A percentile compares a stretch with the other conserved stretches of the same genome.
Evolutionary conservation across 2,329 filamentous ascomycete genomes (phyloP).

Genomic region (Lecanicillium sp.): DNA sequence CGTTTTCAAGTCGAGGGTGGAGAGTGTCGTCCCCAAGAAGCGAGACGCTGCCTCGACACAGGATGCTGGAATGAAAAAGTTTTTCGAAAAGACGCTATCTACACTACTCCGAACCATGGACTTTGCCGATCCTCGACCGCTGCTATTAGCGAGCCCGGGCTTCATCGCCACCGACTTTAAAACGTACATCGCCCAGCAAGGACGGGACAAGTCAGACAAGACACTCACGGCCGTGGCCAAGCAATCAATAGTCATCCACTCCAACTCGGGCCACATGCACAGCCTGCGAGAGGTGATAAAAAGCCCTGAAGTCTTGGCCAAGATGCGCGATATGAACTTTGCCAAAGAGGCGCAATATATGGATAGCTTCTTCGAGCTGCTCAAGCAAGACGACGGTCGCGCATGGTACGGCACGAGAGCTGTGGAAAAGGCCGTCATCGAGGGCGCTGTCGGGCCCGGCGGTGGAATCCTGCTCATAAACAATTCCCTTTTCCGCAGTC

Average conservation of each 20-base stretch:
- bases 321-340: conserved; percentile 82
- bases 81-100: conserved; percentile 69
- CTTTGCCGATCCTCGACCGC: conserved; percentile 57
- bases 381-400: conserved; percentile 77
- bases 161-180: conserved; percentile 79
- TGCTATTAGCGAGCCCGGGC: conserved; percentile 82
- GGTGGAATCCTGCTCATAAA: conserved; percentile 81
- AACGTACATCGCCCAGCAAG: conserved; percentile 59
- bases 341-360: conserved; percentile 74
- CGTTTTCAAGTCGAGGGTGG: conserved; percentile 54
- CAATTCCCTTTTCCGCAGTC: conserved; percentile 77
- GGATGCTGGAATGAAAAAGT: conserved; percentile 60
- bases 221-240: conserved; percentile 53
- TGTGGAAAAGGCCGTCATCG: conserved; percentile 72
- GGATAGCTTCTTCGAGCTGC: conserved; percentile 70
- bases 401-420: conserved; percentile 86
- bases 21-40: conserved; percentile 60
- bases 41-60: conserved; percentile 55
- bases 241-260: conserved; percentile 67
- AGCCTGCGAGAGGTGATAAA: conserved; percentile 81
- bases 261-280: conserved; percentile 78
- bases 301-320: conserved; percentile 66
- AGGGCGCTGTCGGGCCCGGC: conserved; percentile 80
- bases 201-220: conserved; percentile 54
- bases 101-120: conserved; percentile 74